Conservation (phyloP, 306 rosid species). For the Vicia villosa region DNA sequence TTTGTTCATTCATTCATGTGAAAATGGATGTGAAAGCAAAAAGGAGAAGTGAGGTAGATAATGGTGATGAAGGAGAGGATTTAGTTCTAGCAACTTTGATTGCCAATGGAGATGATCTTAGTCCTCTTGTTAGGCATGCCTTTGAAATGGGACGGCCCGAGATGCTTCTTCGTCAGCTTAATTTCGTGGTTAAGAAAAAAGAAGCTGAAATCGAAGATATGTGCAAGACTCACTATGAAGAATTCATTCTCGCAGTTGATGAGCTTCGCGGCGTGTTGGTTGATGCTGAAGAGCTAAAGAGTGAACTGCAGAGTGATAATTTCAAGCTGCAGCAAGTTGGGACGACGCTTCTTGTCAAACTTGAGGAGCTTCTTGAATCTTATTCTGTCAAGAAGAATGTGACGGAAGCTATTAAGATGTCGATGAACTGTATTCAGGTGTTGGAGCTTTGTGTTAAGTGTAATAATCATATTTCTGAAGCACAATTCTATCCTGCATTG, state of each 20-base stretch:
- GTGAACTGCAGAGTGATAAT: constrained; percentile 88
- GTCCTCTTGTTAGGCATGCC: constrained; percentile 89
- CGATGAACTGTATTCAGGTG: constrained; percentile 68
- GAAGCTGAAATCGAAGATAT: constrained; percentile 94
- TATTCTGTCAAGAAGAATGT: constrained; percentile 81
- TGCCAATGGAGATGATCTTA: constrained; percentile 85
- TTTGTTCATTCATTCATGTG: constrained; percentile 29
- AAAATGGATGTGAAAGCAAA: constrained; percentile 60
- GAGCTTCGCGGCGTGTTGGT: constrained; percentile 93
- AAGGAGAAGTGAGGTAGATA: constrained; percentile 58
- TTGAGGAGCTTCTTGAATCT: constrained; percentile 93
- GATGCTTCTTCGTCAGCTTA: constrained; percentile 81
- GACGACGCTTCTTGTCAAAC: constrained; percentile 62
- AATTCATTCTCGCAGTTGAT: constrained; percentile 93
- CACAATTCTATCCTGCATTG: constrained; percentile 75
- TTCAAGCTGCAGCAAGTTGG: constrained; percentile 92
- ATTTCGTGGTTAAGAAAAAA: constrained; percentile 73
- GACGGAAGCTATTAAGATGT: constrained; percentile 77
- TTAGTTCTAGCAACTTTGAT: constrained; percentile 79
- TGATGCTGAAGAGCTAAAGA: constrained; percentile 94
- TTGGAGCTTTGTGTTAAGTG: constrained; percentile 92
- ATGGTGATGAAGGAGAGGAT: constrained; percentile 83
- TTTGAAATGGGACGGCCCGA: constrained; percentile 88
- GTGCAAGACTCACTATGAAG: constrained; percentile 97
- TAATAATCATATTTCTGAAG: constrained; percentile 71